Conservation (phyloP, 306 rosid genomes). For the Pterocarpus macrocarpus region DNA sequence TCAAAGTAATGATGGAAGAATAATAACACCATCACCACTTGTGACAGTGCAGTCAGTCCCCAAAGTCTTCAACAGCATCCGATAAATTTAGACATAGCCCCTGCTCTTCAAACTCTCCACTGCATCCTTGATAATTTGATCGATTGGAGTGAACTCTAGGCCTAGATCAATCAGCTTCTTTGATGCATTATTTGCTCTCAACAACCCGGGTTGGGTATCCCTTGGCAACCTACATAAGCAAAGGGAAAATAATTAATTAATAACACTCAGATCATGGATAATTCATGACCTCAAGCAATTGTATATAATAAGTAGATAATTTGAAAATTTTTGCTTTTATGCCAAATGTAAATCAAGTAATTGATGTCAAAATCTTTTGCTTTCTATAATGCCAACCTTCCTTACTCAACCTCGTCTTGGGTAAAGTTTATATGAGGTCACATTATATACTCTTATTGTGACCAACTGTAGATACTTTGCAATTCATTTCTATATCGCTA, state of each 20-base stretch:
- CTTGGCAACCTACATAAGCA: constrained; percentile 59
- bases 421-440: no score
- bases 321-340: not conserved
- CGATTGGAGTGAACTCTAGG: constrained; percentile 74
- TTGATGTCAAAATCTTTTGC: no score
- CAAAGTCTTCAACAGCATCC: constrained; percentile 15
- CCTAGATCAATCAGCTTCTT: constrained; percentile 85
- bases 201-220: constrained; percentile 75
- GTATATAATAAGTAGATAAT: not conserved
- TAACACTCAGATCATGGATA: not conserved
- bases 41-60: constrained; percentile 36
- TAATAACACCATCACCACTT: constrained; percentile 21
- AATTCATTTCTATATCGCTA: no score
- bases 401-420: no score
- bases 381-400: no score
- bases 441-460: no score
- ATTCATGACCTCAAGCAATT: not conserved
- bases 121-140: constrained; percentile 80
- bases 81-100: constrained; percentile 57
- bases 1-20: not conserved
- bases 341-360: not conserved
- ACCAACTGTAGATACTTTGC: no score
- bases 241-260: not conserved
- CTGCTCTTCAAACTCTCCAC: constrained; percentile 72
- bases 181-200: constrained; percentile 67